Evolutionary conservation across 2,329 filamentous ascomycete genomes (phyloP), one percentile per base, ranked within the genome.

Genomic region (Cytospora leucostoma): DNA sequence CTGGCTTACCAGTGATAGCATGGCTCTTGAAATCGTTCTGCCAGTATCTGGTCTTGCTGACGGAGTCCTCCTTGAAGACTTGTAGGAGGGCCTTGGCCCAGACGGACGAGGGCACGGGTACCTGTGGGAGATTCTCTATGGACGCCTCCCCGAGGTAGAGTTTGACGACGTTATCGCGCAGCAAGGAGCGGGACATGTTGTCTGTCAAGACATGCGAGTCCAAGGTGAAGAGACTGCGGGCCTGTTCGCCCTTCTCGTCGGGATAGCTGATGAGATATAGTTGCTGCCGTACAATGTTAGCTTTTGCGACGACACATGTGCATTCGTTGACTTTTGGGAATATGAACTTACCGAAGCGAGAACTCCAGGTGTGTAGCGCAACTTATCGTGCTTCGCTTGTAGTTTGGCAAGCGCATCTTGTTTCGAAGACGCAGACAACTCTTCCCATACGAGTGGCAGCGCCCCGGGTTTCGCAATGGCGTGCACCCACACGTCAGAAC

Each of bases 151-250:
- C 58, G 10, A 44, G 49, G 21, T 60, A 60, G 6, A 60, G 37
- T 50, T 47, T 60, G 7, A 60, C 17, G 7, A 60, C 58, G 15
- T 60, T 60, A 32, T 60, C 58, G 33, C 58, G 58, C 4, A 60
- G 35, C 37, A 27, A 44, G 32, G 50, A 54, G n/a, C 58, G 50
- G 15, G 50, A 60, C 2, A 37, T 60, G n/a, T 60, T 60, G 5
- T 60, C 58, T 37, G 50, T 54, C 13, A 60, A 38, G 4, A 47
- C 13, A 19, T 60, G 58, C 7, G 49, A 34, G 4, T 60, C 58
- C 10, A 13, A 27, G 5, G 44, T 53, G 32, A 34, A 60, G 0
- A 60, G n/a, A 1, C n/a, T n/a, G 11, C 37, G 50, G 34, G 50
- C 44, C 34, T 4, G 21, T 27, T 60, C 4, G 7, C 37, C 58